Evolutionary conservation across 1,284 basidiomycete genomes (phyloP).

Genomic region (Porogramme epimiltina): DNA sequence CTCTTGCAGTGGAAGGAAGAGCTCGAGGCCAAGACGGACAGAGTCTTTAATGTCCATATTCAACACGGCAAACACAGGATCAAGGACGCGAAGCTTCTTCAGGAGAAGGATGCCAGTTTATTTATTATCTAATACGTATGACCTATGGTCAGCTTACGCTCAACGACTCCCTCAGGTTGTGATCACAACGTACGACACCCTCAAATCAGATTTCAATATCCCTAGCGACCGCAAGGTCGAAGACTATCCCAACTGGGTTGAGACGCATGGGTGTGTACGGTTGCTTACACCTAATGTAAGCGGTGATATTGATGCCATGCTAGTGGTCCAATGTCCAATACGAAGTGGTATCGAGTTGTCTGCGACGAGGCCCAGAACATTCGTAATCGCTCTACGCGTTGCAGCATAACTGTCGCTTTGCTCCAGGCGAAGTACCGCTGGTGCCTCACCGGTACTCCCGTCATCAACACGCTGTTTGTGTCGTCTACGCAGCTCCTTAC

Average conservation of each 20-base stretch:
- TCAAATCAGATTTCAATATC: slow-evolving; percentile 55
- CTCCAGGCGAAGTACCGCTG: slow-evolving; percentile 64
- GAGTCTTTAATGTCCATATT: slow-evolving; percentile 62
- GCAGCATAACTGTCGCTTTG: slow-evolving; percentile 58
- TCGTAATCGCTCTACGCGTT: slow-evolving; percentile 61
- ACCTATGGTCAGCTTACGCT: background rate
- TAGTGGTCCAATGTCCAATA: slow-evolving; percentile 57
- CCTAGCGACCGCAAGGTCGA: slow-evolving; percentile 47
- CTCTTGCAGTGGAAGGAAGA: slow-evolving; percentile 74
- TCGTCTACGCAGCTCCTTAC: background rate
- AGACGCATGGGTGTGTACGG: slow-evolving; percentile 48
- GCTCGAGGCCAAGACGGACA: slow-evolving; percentile 62
- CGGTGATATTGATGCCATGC: too few relatives aligned
- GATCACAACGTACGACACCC: slow-evolving; percentile 70
- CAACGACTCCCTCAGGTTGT: slow-evolving; percentile 46
- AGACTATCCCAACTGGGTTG: slow-evolving; percentile 50
- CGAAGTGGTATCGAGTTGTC: slow-evolving; percentile 62
- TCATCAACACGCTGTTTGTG: slow-evolving; percentile 66
- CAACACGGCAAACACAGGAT: slow-evolving; percentile 71
- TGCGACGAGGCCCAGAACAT: slow-evolving; percentile 75
- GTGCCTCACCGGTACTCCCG: slow-evolving; percentile 74
- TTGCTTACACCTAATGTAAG: too few relatives aligned
- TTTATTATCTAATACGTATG: background rate
- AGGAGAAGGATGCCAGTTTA: slow-evolving; percentile 54
- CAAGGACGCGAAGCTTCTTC: slow-evolving; percentile 45